Conservation (phyloP, 208 protist species). For the Leishmania lainsoni region DNA sequence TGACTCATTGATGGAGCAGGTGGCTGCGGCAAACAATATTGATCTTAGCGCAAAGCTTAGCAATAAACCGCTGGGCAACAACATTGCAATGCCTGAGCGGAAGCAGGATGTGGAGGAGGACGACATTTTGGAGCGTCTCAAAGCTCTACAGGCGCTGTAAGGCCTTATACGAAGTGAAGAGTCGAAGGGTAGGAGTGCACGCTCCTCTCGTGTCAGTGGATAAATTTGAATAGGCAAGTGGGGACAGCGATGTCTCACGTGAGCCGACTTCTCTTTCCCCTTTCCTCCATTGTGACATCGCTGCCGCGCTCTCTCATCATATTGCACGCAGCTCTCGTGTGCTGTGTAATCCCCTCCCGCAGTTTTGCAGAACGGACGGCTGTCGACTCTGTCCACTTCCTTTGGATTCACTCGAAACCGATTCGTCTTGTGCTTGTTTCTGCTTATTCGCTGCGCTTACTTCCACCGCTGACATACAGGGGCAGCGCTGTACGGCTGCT, state of each 20-base stretch:
- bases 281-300: neutral
- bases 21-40: constrained; percentile 96
- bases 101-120: constrained; percentile 50
- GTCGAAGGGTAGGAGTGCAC: neutral
- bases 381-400: neutral
- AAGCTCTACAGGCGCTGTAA: constrained; percentile 57
- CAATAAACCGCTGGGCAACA: constrained; percentile 32
- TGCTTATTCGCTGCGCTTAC: neutral
- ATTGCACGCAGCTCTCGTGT: neutral
- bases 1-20: constrained; percentile 91
- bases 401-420: neutral
- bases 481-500: neutral
- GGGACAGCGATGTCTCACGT: neutral
- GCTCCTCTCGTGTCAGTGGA: neutral
- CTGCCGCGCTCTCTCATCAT: neutral
- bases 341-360: neutral
- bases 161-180: neutral
- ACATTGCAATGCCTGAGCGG: constrained; percentile 29
- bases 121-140: constrained; percentile 68
- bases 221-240: neutral
- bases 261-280: neutral
- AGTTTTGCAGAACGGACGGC: neutral
- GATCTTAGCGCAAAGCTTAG: constrained; percentile 76
- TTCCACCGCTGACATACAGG: too few relatives aligned
- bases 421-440: neutral